These are phyloP conservation scores for Leccinum fibrillosum DNA, from an alignment of 768 basidiomycete species.

Conservation along the genomic window DNA sequence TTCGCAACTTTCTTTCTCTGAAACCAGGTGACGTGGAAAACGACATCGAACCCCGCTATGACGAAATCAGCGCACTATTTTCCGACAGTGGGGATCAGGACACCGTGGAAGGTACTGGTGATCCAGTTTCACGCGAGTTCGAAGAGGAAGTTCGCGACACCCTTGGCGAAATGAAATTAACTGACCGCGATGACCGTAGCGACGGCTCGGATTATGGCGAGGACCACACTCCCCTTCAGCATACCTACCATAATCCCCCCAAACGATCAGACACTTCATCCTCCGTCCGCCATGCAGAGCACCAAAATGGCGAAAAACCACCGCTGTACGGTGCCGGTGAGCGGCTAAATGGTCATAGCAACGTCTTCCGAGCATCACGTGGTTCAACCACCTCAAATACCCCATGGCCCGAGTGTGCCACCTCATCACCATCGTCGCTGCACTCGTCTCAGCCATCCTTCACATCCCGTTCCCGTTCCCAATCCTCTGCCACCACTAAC, in stretches of 20 bases:
- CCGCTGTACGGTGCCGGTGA: constrained; percentile 23
- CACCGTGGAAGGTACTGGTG: constrained; percentile 31
- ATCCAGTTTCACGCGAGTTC: constrained; percentile 33
- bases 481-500: constrained; percentile 47
- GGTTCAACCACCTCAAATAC: constrained; percentile 26
- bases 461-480: constrained; percentile 54
- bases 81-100: constrained; percentile 33
- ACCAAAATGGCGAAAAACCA: constrained; percentile 30
- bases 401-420: constrained; percentile 27
- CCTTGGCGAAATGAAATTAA: constrained; percentile 47
- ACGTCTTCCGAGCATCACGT: constrained; percentile 27
- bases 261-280: constrained; percentile 49
- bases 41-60: constrained; percentile 55
- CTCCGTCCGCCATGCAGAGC: constrained; percentile 35
- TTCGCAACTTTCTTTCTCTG: constrained; percentile 79
- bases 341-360: constrained; percentile 26
- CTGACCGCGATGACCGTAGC: constrained; percentile 45
- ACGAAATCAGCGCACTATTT: constrained; percentile 57
- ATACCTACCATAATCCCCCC: constrained; percentile 40
- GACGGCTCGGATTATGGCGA: constrained; percentile 70
- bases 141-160: constrained; percentile 46
- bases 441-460: constrained; percentile 53
- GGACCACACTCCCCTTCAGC: constrained; percentile 32
- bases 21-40: constrained; percentile 85
- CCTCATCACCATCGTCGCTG: constrained; percentile 47